These are phyloP conservation scores for Talaromyces sp. DNA, from an alignment of 2,329 filamentous ascomycete genomes.

Conservation along the genomic window DNA sequence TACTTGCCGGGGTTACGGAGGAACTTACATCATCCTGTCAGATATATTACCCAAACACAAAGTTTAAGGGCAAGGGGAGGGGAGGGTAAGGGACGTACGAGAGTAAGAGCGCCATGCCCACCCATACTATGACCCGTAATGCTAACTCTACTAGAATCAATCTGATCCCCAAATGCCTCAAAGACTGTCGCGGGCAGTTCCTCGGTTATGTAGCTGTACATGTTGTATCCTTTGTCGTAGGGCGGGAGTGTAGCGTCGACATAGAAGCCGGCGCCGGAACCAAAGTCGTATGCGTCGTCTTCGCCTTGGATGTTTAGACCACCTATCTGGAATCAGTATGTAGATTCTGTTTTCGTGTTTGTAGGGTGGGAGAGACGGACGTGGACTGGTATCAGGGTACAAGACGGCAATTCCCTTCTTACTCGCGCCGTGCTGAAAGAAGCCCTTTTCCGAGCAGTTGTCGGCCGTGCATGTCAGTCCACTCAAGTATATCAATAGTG, in stretches of 20 bases:
- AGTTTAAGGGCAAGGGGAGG: too few species aligned
- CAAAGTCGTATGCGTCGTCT: constrained; percentile 88
- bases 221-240: constrained; percentile 76
- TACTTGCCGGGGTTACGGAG: constrained; percentile 88
- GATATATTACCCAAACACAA: too few species aligned
- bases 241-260: constrained; percentile 76
- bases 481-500: constrained; percentile 88
- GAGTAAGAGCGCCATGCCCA: constrained; percentile 87
- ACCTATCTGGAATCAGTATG: constrained; percentile 41
- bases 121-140: constrained; percentile 98
- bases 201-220: constrained; percentile 88
- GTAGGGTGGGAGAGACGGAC: constrained; percentile 45
- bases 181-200: constrained; percentile 83
- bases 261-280: constrained; percentile 90
- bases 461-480: constrained; percentile 94
- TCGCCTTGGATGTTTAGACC: constrained; percentile 78
- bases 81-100: constrained; percentile 46
- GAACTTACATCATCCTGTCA: constrained; percentile 50
- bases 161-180: constrained; percentile 59
- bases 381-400: constrained; percentile 91
- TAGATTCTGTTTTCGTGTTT: too few species aligned
- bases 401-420: constrained; percentile 84
- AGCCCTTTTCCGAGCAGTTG: constrained; percentile 72
- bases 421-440: constrained; percentile 81
- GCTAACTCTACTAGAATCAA: constrained; percentile 69